A percentile compares a stretch with the other conserved stretches of the same genome.
These are phyloP conservation scores for Penicillium occitanis DNA, from an alignment of 2,329 filamentous ascomycete genomes.

Conservation along the genomic window DNA sequence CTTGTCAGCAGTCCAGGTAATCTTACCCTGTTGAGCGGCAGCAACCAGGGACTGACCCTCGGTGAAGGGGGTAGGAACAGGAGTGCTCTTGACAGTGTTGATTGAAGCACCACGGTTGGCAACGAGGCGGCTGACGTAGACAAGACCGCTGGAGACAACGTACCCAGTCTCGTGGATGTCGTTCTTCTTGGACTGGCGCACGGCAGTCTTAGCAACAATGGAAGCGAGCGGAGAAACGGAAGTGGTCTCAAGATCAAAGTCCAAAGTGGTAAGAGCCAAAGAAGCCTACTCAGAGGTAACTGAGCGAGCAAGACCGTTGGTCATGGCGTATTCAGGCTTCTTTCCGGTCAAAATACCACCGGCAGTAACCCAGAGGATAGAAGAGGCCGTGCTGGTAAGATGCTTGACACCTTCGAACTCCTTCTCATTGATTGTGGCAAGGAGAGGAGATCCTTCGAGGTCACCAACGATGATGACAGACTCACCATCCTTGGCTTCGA, in stretches of 20 bases:
- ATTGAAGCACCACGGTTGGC: not conserved
- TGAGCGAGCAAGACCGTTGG: slow-evolving; percentile 9
- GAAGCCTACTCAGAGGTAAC: slow-evolving; percentile 10
- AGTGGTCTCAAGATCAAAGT: slow-evolving; percentile 8
- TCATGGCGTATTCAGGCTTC: slow-evolving; percentile 7
- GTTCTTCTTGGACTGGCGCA: not conserved
- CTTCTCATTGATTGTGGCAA: slow-evolving; percentile 1
- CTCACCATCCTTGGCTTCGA: slow-evolving; percentile 1
- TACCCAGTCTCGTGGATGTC: not conserved
- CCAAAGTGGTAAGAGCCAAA: slow-evolving; percentile 6
- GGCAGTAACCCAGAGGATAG: slow-evolving; percentile 13
- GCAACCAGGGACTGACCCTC: slow-evolving; percentile 12
- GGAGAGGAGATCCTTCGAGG: slow-evolving; percentile 9
- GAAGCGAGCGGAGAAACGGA: not conserved
- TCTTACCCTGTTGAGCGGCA: not conserved
- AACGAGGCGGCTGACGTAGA: slow-evolving; percentile 1
- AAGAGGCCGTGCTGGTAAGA: slow-evolving; percentile 8
- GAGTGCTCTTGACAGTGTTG: not conserved
- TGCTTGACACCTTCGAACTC: slow-evolving; percentile 9
- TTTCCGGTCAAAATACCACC: slow-evolving; percentile 8
- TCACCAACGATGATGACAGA: not conserved
- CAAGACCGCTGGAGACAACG: not conserved
- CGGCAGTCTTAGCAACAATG: slow-evolving; percentile 1
- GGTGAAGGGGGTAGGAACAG: not conserved
- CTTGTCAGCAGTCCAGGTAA: not conserved